Evolutionary conservation across 192 early-diverging fungal species (phyloP).

Genomic region (Linnemannia schmuckeri): DNA sequence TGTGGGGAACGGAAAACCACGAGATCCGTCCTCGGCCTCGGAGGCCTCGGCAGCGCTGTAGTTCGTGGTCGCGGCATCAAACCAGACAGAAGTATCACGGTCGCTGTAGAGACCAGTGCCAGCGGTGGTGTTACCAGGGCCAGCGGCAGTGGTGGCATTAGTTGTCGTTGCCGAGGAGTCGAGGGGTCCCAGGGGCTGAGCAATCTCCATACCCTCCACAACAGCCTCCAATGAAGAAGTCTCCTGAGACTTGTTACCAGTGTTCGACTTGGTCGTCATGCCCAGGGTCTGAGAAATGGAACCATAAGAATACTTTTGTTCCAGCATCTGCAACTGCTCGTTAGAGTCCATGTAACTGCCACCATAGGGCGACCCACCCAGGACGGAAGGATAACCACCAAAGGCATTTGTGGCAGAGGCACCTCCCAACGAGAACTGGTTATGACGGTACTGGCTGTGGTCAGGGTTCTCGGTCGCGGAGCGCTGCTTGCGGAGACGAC

Average conservation of each 20-base stretch:
- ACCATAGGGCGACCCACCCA: not conserved
- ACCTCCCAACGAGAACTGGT: constrained; percentile 12
- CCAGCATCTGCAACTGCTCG: constrained; percentile 34
- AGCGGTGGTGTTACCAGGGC: not conserved
- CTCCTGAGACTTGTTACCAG: not conserved
- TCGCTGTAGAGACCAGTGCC: constrained; percentile 17
- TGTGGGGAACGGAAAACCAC: constrained; percentile 31
- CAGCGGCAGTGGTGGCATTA: not conserved
- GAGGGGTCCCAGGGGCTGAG: not conserved
- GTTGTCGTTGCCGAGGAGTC: not conserved
- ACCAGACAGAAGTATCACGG: constrained; percentile 36
- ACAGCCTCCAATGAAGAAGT: constrained; percentile 16
- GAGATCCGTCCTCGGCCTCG: not conserved
- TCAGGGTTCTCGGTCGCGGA: constrained; percentile 18
- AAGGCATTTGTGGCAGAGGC: not conserved
- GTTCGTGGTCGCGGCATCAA: not conserved
- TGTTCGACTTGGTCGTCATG: constrained; percentile 5
- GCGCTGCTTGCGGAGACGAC: constrained; percentile 29
- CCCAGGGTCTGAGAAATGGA: constrained; percentile 7
- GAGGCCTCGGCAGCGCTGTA: constrained; percentile 1
- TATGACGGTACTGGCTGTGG: not conserved
- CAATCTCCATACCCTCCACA: constrained; percentile 35
- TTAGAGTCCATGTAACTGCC: constrained; percentile 31
- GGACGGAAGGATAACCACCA: not conserved
- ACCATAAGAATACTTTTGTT: constrained; percentile 25